Evolutionary conservation across 768 basidiomycete genomes (phyloP).

Genomic region (Suillus weaverae): DNA sequence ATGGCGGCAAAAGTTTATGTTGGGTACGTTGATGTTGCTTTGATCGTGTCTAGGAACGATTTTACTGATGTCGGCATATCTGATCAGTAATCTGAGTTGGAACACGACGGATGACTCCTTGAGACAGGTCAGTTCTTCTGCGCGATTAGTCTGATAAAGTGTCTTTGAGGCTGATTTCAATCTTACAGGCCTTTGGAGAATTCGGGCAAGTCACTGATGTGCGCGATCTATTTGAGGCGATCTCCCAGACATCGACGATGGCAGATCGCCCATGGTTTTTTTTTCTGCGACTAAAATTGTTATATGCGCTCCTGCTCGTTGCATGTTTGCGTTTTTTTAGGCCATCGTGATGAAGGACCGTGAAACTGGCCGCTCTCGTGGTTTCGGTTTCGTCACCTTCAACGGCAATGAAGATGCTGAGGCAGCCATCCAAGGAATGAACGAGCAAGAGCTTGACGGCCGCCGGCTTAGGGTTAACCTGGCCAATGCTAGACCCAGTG

Average conservation of each 20-base stretch:
- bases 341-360: constrained; percentile 46
- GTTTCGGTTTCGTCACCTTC: constrained; percentile 56
- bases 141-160: neutral
- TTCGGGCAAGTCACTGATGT: constrained; percentile 52
- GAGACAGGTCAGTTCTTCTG: constrained; percentile 22
- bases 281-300: constrained; percentile 26
- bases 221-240: constrained; percentile 35
- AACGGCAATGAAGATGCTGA: constrained; percentile 37
- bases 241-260: constrained; percentile 31
- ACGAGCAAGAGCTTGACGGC: constrained; percentile 57
- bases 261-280: constrained; percentile 21
- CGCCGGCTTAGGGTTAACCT: constrained; percentile 54
- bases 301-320: constrained; percentile 24
- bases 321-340: constrained; percentile 16
- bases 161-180: constrained; percentile 5
- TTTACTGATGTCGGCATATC: constrained; percentile 5
- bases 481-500: constrained; percentile 30
- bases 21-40: constrained; percentile 18
- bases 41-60: neutral
- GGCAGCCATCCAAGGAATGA: constrained; percentile 42
- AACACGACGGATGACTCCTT: constrained; percentile 30
- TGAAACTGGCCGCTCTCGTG: constrained; percentile 57
- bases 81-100: constrained; percentile 35
- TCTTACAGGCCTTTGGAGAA: constrained; percentile 40
- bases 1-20: constrained; percentile 35